Percentiles rank a stretch among this genome's conserved stretches.
phyloP scores from a whole-genome alignment of 768 basidiomycete genomes.

The Hygrocybe coccinea region DNA sequence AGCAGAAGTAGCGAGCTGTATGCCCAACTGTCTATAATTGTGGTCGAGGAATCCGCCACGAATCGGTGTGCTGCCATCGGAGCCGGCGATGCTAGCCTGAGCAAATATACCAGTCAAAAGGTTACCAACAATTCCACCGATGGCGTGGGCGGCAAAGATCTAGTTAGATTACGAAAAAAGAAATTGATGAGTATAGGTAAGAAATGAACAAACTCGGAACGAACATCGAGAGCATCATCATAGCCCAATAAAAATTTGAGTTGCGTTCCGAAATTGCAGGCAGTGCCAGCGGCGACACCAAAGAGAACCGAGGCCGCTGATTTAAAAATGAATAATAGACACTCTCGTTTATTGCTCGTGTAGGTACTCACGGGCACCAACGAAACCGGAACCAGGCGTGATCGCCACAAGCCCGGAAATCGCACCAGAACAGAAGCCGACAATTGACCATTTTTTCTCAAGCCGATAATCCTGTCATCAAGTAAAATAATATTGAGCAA shows the following conservation, averaged over 20 bases:
- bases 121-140: slow-evolving; percentile 80
- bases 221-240: slow-evolving; percentile 77
- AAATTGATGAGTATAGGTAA: not conserved
- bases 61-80: slow-evolving; percentile 66
- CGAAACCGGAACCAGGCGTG: slow-evolving; percentile 79
- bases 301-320: slow-evolving; percentile 82
- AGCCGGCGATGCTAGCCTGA: slow-evolving; percentile 68
- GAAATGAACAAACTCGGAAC: slow-evolving; percentile 20
- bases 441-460: slow-evolving; percentile 88
- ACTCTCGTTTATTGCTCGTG: too few relatives aligned
- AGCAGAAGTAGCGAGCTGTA: slow-evolving; percentile 74
- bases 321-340: not conserved
- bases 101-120: slow-evolving; percentile 86
- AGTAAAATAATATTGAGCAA: not conserved
- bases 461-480: slow-evolving; percentile 71
- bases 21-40: slow-evolving; percentile 76
- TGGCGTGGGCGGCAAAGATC: slow-evolving; percentile 84
- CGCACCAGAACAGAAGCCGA: slow-evolving; percentile 95
- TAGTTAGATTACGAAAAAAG: slow-evolving; percentile 33
- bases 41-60: slow-evolving; percentile 86
- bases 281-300: slow-evolving; percentile 75
- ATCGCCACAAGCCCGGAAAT: slow-evolving; percentile 88
- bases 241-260: slow-evolving; percentile 77
- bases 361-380: slow-evolving; percentile 58
- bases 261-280: slow-evolving; percentile 92